Evolutionary conservation across 2,329 filamentous ascomycete genomes (phyloP).

Genomic region (Xylaria sp.): DNA sequence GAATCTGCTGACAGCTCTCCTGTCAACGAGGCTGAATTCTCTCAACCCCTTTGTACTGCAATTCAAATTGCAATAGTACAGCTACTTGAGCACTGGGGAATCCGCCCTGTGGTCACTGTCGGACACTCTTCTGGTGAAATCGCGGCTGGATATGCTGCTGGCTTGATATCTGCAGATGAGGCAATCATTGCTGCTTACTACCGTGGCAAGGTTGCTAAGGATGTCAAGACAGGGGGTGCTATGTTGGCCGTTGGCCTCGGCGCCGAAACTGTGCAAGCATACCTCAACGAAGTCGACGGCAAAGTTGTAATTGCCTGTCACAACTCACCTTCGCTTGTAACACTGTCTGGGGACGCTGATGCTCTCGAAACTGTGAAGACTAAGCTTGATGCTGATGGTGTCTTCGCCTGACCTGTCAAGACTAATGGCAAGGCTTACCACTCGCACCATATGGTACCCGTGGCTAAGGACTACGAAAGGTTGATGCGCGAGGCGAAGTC

Average conservation of each 20-base stretch:
- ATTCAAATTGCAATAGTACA: constrained; percentile 49
- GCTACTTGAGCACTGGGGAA: constrained; percentile 40
- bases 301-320: constrained; percentile 51
- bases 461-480: constrained; percentile 24
- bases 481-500: not conserved
- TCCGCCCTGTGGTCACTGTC: constrained; percentile 43
- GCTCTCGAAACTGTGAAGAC: constrained; percentile 2
- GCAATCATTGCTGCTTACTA: constrained; percentile 37
- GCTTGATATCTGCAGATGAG: constrained; percentile 39
- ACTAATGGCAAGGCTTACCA: constrained; percentile 35
- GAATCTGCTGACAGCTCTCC: constrained; percentile 14
- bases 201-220: constrained; percentile 21
- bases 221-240: constrained; percentile 31
- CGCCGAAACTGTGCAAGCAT: constrained; percentile 33
- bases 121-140: constrained; percentile 53
- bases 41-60: constrained; percentile 48
- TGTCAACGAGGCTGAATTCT: constrained; percentile 50
- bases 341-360: constrained; percentile 23
- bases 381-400: constrained; percentile 12
- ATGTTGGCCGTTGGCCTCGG: constrained; percentile 50
- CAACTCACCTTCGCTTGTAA: constrained; percentile 30
- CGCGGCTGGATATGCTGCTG: constrained; percentile 47
- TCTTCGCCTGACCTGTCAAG: constrained; percentile 27
- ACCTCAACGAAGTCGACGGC: constrained; percentile 15
- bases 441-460: constrained; percentile 33